A percentile compares a stretch with the other conserved stretches of the same genome.
Evolutionary conservation across 257 asterid species (phyloP).

Genomic region (Salvia rosmarinus): DNA sequence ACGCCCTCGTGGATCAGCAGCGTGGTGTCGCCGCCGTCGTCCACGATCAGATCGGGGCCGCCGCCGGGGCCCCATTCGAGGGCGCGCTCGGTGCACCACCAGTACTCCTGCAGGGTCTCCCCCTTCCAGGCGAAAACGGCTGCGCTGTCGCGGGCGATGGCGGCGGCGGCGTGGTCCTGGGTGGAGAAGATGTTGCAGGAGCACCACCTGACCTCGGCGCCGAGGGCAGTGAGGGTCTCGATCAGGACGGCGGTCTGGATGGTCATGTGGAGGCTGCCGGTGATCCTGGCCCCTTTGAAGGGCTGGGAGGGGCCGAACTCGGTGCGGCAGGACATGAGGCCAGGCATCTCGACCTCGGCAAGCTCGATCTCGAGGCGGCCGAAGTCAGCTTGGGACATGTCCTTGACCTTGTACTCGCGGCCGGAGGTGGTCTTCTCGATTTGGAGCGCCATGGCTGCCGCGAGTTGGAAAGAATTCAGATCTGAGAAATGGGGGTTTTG

Average conservation of each 20-base stretch:
- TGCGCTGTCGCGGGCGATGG: slow-evolving; percentile 40
- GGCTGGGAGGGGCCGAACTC: slow-evolving; percentile 46
- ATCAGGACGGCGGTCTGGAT: slow-evolving; percentile 54
- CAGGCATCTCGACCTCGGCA: slow-evolving; percentile 59
- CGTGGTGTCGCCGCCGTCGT: slow-evolving; percentile 42
- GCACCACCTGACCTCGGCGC: slow-evolving; percentile 54
- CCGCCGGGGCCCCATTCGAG: slow-evolving; percentile 46
- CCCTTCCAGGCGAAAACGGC: slow-evolving; percentile 43
- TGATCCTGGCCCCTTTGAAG: slow-evolving; percentile 39
- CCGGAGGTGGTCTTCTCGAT: slow-evolving; percentile 46
- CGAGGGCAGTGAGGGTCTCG: slow-evolving; percentile 54
- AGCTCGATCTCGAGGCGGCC: slow-evolving; percentile 56
- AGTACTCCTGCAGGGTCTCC: slow-evolving; percentile 42
- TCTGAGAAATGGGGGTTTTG: slow-evolving; percentile 24
- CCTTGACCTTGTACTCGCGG: slow-evolving; percentile 64
- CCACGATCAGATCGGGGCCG: slow-evolving; percentile 41
- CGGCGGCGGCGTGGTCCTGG: slow-evolving; percentile 45
- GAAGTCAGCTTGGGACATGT: slow-evolving; percentile 58
- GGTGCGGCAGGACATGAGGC: slow-evolving; percentile 40
- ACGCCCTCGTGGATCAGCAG: slow-evolving; percentile 43
- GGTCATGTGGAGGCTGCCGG: slow-evolving; percentile 53
- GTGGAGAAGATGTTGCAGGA: slow-evolving; percentile 47
- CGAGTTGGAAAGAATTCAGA: not conserved
- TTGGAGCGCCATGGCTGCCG: slow-evolving; percentile 32
- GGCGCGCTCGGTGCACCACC: slow-evolving; percentile 48